Evolutionary conservation across 2,329 filamentous ascomycete species (phyloP).

Genomic region (Beauveria rudraprayagi): DNA sequence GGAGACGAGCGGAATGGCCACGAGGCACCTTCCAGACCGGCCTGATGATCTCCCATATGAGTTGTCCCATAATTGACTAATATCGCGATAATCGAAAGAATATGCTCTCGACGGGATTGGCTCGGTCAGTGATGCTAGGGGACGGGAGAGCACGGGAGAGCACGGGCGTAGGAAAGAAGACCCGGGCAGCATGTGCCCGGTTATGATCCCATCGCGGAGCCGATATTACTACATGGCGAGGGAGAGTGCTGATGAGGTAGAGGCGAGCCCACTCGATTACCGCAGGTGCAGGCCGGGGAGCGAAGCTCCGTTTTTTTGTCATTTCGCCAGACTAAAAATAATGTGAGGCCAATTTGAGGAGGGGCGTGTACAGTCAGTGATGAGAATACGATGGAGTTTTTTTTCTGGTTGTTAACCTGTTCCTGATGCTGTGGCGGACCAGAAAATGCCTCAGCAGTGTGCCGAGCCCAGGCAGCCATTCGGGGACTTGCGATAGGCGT

Average conservation of each 20-base stretch:
- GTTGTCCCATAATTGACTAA: constrained; percentile 6
- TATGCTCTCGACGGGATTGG: background rate
- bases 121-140: background rate
- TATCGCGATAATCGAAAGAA: background rate
- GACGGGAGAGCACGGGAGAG: background rate
- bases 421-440: background rate
- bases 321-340: background rate
- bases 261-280: constrained; percentile 8
- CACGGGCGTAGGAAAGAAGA: background rate
- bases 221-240: constrained; percentile 7
- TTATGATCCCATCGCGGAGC: background rate
- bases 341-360: background rate
- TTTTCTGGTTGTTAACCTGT: background rate
- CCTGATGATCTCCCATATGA: background rate
- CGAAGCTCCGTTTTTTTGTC: background rate
- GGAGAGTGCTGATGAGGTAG: background rate
- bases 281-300: background rate
- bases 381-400: background rate
- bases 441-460: constrained; percentile 1
- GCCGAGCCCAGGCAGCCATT: background rate
- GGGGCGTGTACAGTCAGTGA: background rate
- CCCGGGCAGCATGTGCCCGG: background rate
- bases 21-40: background rate
- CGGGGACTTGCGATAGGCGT: background rate
- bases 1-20: background rate